These are phyloP conservation scores for Besnoitia besnoiti DNA, from an alignment of 169 alveolate species.

Conservation along the genomic window DNA sequence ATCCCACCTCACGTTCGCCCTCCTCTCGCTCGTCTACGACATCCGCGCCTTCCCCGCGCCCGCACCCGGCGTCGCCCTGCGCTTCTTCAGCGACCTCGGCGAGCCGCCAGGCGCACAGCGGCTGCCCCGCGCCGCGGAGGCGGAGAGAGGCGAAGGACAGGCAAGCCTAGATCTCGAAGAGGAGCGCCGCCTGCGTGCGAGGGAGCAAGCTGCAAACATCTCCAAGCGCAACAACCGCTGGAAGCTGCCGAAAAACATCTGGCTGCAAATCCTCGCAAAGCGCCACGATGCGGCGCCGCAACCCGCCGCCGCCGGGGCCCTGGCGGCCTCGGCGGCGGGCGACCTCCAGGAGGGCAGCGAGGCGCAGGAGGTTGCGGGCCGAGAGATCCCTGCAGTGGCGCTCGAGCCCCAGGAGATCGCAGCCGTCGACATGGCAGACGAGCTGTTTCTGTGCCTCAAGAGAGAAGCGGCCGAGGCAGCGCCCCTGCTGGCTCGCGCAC, in stretches of 20 bases:
- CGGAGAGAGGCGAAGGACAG: background rate
- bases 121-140: background rate
- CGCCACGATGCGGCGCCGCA: background rate
- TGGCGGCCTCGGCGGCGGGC: background rate
- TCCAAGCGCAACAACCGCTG: background rate
- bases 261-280: constrained; percentile 1
- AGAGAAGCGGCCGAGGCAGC: background rate
- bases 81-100: background rate
- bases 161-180: background rate
- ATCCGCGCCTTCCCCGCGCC: constrained; percentile 34
- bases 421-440: constrained; percentile 19
- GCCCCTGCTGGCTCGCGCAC: constrained; percentile 10
- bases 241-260: constrained; percentile 20
- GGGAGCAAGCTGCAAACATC: background rate
- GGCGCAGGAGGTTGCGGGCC: background rate
- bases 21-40: constrained; percentile 25
- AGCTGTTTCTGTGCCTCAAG: background rate
- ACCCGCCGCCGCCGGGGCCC: background rate
- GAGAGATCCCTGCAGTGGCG: background rate
- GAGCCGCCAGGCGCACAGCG: background rate
- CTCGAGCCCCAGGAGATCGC: constrained; percentile 21
- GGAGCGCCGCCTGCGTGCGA: background rate
- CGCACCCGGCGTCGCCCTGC: background rate
- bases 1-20: background rate
- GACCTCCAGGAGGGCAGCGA: background rate